Conservation (phyloP, 2,329 filamentous ascomycete species). For the Colletotrichum higginsianum region DNA sequence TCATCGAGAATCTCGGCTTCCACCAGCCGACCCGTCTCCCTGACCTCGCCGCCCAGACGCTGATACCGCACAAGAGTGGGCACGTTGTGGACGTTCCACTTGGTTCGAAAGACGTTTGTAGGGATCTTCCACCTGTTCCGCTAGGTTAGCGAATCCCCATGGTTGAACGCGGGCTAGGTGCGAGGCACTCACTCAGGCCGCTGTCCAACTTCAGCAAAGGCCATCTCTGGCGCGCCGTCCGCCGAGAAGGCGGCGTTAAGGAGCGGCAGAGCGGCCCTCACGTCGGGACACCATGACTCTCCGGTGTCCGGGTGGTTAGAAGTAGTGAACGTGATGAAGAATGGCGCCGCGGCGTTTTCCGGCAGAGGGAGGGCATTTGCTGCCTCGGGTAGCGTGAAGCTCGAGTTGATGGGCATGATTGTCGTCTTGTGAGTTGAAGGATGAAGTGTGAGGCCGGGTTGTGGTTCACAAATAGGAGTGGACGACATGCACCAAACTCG, state of each 20-base stretch:
- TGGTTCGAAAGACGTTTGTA: slow-evolving; percentile 52
- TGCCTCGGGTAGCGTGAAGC: slow-evolving; percentile 10
- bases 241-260: slow-evolving; percentile 50
- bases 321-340: slow-evolving; percentile 56
- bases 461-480: too few species aligned
- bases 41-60: slow-evolving; percentile 48
- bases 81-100: slow-evolving; percentile 52
- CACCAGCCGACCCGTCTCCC: slow-evolving; percentile 48
- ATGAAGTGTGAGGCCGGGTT: too few species aligned
- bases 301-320: slow-evolving; percentile 53
- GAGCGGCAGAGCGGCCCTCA: slow-evolving; percentile 53
- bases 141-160: neutral
- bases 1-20: slow-evolving; percentile 49
- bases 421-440: neutral
- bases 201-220: slow-evolving; percentile 54
- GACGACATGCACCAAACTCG: too few species aligned
- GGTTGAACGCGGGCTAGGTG: too few species aligned
- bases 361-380: neutral
- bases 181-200: slow-evolving; percentile 50
- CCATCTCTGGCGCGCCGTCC: slow-evolving; percentile 46
- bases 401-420: slow-evolving; percentile 16
- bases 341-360: neutral
- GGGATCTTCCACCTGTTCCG: slow-evolving; percentile 53
- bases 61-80: slow-evolving; percentile 55
- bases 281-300: slow-evolving; percentile 58